These are phyloP conservation scores for Aphanomyces euteiches DNA, from an alignment of 352 stramenopile species.

Conservation along the genomic window DNA sequence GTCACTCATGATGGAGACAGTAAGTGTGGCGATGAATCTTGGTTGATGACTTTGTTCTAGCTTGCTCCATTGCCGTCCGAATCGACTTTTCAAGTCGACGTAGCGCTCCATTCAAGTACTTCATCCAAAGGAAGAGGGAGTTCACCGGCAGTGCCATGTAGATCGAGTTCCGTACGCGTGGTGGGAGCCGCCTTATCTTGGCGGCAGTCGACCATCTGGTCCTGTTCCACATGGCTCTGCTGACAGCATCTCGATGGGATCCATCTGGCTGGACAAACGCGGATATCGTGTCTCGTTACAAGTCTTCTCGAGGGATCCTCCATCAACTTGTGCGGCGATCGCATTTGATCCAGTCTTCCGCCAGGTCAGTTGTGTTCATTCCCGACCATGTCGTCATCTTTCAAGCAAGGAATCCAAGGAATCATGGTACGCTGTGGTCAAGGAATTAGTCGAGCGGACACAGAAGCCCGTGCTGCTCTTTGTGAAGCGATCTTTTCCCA, in stretches of 20 bases:
- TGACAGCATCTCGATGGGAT: not conserved
- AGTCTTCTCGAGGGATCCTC: not conserved
- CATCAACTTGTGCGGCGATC: not conserved
- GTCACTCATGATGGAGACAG: not conserved
- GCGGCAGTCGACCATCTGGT: not conserved
- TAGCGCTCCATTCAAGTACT: constrained; percentile 8
- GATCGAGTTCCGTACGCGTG: constrained; percentile 6
- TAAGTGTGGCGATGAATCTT: not conserved
- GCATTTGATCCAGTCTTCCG: not conserved
- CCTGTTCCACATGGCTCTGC: not conserved
- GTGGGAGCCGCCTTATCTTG: constrained; percentile 2
- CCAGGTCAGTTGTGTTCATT: not conserved
- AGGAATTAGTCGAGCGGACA: not conserved
- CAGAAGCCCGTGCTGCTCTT: not conserved
- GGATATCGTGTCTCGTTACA: not conserved
- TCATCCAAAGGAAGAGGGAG: not conserved
- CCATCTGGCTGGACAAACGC: not conserved
- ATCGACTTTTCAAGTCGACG: not conserved
- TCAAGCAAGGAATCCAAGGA: not conserved
- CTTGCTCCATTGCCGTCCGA: not conserved
- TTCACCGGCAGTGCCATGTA: not conserved
- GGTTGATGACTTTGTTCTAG: not conserved
- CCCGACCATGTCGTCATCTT: constrained; percentile 2
- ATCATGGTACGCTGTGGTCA: constrained; percentile 10
- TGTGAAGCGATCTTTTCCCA: not conserved